Evolutionary conservation across 139 green algal species (phyloP).

Genomic region (Eudorina sp.): DNA sequence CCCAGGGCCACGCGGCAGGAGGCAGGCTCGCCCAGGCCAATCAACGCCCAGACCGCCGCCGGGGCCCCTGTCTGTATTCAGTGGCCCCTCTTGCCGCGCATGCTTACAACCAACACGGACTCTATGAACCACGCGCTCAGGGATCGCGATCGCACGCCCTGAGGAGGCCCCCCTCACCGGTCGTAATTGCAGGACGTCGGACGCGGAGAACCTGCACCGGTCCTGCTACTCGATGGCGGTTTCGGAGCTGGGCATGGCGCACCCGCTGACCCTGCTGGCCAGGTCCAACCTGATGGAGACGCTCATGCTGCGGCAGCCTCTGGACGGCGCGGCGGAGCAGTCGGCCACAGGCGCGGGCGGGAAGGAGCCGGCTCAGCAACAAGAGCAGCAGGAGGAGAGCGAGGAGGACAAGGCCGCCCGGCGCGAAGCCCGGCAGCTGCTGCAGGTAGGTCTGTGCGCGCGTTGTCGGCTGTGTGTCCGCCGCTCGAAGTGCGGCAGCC

Average conservation of each 20-base stretch:
- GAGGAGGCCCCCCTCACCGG: no score
- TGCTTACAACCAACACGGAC: no score
- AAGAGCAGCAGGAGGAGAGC: neutral
- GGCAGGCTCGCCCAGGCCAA: no score
- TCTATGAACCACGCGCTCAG: no score
- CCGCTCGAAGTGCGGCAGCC: no score
- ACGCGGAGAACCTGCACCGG: slow-evolving; percentile 22
- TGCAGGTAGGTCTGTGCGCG: neutral
- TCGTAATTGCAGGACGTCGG: neutral
- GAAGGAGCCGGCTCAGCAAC: no score
- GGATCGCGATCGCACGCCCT: no score
- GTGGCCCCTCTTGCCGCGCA: no score
- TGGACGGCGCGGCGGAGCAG: neutral
- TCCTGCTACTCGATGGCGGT: slow-evolving; percentile 6
- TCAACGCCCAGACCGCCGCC: no score
- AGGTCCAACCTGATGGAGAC: slow-evolving; percentile 39
- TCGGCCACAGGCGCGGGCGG: neutral
- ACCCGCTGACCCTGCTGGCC: slow-evolving; percentile 42
- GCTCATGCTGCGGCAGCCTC: neutral
- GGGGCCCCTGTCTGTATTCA: no score
- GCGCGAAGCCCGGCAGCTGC: slow-evolving; percentile 5
- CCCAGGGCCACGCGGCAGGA: no score
- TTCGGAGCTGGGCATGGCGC: slow-evolving; percentile 1
- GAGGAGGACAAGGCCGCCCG: neutral
- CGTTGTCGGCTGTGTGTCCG: no score